Evolutionary conservation across 2,329 filamentous ascomycete genomes (phyloP).

Genomic region (Diaporthe sp.): DNA sequence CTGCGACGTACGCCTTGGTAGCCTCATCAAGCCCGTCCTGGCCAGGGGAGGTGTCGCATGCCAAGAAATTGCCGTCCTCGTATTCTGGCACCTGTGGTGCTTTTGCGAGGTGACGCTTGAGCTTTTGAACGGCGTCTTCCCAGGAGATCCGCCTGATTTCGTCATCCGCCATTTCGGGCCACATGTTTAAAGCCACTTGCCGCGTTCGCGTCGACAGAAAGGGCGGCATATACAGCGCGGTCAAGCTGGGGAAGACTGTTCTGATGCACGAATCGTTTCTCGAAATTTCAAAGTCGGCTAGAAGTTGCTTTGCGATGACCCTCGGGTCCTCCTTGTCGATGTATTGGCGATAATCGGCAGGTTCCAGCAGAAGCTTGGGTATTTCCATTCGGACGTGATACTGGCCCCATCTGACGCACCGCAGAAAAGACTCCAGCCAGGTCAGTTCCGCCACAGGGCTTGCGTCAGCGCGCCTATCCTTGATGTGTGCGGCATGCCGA

Average conservation of each 20-base stretch:
- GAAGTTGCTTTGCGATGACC: neutral
- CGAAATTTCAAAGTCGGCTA: neutral
- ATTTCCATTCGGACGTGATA: rapidly evolving
- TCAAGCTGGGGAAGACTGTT: constrained; percentile 1
- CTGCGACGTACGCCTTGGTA: neutral
- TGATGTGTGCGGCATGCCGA: neutral
- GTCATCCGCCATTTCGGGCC: neutral
- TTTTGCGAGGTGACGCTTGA: constrained; percentile 1
- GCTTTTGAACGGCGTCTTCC: neutral
- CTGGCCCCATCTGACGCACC: neutral
- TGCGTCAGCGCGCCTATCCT: neutral
- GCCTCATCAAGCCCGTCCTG: neutral
- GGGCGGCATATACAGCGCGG: constrained; percentile 5
- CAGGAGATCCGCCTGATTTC: neutral
- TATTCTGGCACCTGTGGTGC: neutral
- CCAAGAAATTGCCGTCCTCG: neutral
- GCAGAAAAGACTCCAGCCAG: neutral
- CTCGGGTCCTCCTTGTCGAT: neutral
- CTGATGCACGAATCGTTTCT: neutral
- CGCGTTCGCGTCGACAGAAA: neutral
- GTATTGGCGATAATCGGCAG: neutral
- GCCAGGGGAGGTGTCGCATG: neutral
- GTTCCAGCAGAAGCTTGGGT: neutral
- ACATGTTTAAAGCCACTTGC: neutral
- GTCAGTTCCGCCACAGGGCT: neutral